Evolutionary conservation across 495 filamentous ascomycete genomes (phyloP), one percentile per base, ranked within the genome.

Genomic region (Penicillium manginii): DNA sequence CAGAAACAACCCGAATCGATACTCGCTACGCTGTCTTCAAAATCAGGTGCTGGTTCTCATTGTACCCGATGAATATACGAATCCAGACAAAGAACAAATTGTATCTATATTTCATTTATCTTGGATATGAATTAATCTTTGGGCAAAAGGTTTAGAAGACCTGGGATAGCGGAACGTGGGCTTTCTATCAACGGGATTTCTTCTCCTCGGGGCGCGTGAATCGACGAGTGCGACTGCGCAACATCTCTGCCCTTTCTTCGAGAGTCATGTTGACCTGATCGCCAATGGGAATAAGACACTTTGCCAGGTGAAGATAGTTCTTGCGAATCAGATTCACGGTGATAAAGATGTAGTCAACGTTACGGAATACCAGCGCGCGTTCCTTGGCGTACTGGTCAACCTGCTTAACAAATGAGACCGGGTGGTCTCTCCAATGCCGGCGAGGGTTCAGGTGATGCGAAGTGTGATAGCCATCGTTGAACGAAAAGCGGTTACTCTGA

Each of bases 391-490:
- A 91, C 11, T 77, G 78, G 6, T 76, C 62, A 65, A 88, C 88
- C 53, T 83, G 79, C 58, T 79, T 77, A n/a, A 91, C 67, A 60
- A 91, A 87, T 50, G 85, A 77, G 29, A 82, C 70, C 3, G 88
- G 88, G 64, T 91, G 88, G 42, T 90, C 86, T 47, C 88, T 81
- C 88, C 88, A 91, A 74, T 90, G 88, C 2, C 88, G 82, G 23
- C 77, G 82, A 4, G 88, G 87, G 69, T 91, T 88, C 10, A 91
- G 78, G 66, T 90, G 88, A 67, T 91, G 88, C 9, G 88, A 88
- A 35, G 88, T 90, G 69, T 91, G 88, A 69, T 90, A 91, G 52
- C 88, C 88, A 66, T 91, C 88, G 66, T 91, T 91, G 77, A 83
- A 91, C 62, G 84, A 90, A 74, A 84, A 86, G 21, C 88, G 83